Base-by-base conservation (phyloP, 2,329 filamentous ascomycete species). In the Knufia fluminis region DNA sequence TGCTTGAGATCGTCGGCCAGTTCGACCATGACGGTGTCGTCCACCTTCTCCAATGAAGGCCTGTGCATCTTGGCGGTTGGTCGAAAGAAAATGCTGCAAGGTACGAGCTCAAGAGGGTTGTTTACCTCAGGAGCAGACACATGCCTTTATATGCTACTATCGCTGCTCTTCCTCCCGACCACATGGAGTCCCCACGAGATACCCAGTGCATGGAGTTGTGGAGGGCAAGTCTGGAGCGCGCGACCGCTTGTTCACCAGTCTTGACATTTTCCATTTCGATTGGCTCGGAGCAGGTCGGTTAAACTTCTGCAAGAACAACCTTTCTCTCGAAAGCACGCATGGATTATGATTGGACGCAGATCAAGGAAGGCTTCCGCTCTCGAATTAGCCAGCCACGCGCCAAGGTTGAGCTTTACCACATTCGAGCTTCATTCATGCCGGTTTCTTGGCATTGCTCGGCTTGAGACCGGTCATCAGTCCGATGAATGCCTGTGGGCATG, bases 1-100 rank as follows among this genome's bases (percentile, higher is more conserved):
- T 35, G 10, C 20, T 38, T 47, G 4, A 47, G 24, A 17, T 22
- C 19, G 31, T 24, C 32, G 24, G 19, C 4, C 23, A 36, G 2
- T 32, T 47, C 19, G 17, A 38, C 22, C 35, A 24, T 39, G 31
- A 31, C 28, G 24, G 31, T 39, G 44, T 47, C 31, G 19, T 39
- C 44, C 44, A 38, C 19, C 20, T 47, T 36, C 16, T 38, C 35
- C 4, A 26, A 2, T 14, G 44, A 38, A 3, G 28, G 20, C 44
- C 22, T 39, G n/a, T 24, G 17, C 44, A 47, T 47, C 31, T 16
- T 26, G 44, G 31, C 26, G 39, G 20, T 17, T 23, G 7, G 39
- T 41, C n/a, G 33, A 36, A 36, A 6, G 6, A 16, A 6, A 36
- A 4, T 36, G 33, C 33, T 36, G 33, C n/a, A 14, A 36, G 16